phyloP scores from a whole-genome alignment of 768 basidiomycete species.

The Xerocomellus amylosporus region DNA sequence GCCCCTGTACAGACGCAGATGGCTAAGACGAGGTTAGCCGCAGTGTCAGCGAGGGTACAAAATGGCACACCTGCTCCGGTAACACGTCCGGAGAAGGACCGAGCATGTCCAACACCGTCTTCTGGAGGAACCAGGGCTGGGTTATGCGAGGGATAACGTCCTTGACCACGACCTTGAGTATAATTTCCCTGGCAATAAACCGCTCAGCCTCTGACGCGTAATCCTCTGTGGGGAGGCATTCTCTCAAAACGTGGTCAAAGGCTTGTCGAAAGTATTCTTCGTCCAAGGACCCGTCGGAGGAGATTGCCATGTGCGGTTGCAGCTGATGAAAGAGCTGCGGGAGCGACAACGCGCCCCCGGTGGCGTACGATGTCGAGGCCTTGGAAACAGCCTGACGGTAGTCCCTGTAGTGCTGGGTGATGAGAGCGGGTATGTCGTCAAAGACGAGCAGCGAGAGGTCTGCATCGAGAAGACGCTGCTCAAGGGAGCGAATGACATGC shows the following conservation, averaged over 20 bases:
- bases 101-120: conserved; percentile 61
- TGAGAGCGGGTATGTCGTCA: conserved; percentile 56
- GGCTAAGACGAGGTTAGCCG: conserved; percentile 14
- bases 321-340: conserved; percentile 73
- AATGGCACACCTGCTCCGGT: conserved; percentile 19
- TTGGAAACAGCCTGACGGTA: conserved; percentile 68
- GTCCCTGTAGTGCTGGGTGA: conserved; percentile 77
- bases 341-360: conserved; percentile 59
- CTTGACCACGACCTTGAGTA: conserved; percentile 72
- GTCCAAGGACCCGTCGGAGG: conserved; percentile 61
- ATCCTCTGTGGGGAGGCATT: conserved; percentile 74
- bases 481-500: conserved; percentile 56
- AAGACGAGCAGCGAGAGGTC: conserved; percentile 64
- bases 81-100: conserved; percentile 39
- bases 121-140: conserved; percentile 91
- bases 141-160: conserved; percentile 66
- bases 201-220: conserved; percentile 71
- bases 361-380: conserved; percentile 65
- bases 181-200: conserved; percentile 78
- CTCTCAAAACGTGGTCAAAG: conserved; percentile 71
- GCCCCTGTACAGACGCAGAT: conserved; percentile 26
- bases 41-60: not conserved
- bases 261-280: conserved; percentile 77
- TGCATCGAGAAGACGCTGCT: conserved; percentile 49
- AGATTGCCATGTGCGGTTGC: conserved; percentile 83